A percentile compares a stretch with the other conserved stretches of the same genome.
phyloP scores from a whole-genome alignment of 345 rosid species.

The Hirschfeldia incana region DNA sequence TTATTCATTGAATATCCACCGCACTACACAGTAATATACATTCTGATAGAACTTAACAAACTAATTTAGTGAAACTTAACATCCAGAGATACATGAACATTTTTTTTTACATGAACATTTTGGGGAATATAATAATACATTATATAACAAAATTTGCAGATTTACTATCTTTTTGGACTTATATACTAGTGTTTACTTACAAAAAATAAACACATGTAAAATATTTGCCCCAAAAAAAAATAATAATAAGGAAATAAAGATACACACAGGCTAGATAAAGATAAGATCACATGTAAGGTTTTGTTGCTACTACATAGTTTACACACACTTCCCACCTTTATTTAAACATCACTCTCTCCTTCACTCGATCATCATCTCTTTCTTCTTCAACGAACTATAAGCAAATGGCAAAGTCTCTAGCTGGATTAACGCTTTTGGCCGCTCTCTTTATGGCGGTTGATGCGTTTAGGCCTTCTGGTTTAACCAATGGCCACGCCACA shows the following conservation, averaged over 20 bases:
- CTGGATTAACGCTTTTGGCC: slow-evolving; percentile 39
- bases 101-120: background rate
- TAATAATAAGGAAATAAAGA: background rate
- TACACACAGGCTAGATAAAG: slow-evolving; percentile 19
- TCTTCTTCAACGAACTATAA: background rate
- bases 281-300: slow-evolving; percentile 42
- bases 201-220: slow-evolving; percentile 17
- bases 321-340: slow-evolving; percentile 37
- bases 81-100: too few species aligned
- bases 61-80: too few species aligned
- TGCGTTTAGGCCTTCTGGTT: slow-evolving; percentile 56
- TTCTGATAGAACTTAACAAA: too few species aligned
- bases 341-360: slow-evolving; percentile 32
- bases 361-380: slow-evolving; percentile 30
- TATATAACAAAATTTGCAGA: slow-evolving; percentile 16
- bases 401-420: slow-evolving; percentile 28
- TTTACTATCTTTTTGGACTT: slow-evolving; percentile 31
- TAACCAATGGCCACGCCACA: slow-evolving; percentile 71
- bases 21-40: too few species aligned
- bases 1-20: too few species aligned
- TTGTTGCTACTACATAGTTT: slow-evolving; percentile 34
- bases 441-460: slow-evolving; percentile 35
- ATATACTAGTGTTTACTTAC: slow-evolving; percentile 15
- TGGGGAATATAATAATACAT: slow-evolving; percentile 8
- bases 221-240: background rate